Conservation (phyloP, 2,329 filamentous ascomycete genomes). For the Diaporthe velutina region DNA sequence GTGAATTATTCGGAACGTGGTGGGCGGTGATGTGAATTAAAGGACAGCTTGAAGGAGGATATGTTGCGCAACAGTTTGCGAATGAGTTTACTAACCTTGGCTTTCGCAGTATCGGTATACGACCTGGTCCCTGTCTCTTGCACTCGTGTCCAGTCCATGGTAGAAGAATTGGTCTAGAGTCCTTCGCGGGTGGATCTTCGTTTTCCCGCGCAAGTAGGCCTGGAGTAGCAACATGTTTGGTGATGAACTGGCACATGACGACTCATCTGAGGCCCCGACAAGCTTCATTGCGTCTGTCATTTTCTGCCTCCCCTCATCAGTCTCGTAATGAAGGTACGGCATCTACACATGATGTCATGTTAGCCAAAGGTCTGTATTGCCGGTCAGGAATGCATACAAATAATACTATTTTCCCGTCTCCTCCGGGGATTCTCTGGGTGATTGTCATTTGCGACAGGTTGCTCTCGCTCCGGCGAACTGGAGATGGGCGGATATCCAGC, state of each 20-base stretch:
- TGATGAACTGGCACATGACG: slow-evolving; percentile 44
- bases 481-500: slow-evolving; percentile 37
- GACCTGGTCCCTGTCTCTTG: slow-evolving; percentile 73
- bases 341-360: slow-evolving; percentile 57
- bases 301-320: slow-evolving; percentile 63
- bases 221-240: slow-evolving; percentile 61
- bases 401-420: slow-evolving; percentile 49
- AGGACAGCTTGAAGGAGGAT: neutral
- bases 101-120: slow-evolving; percentile 68
- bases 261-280: slow-evolving; percentile 47
- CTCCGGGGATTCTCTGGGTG: slow-evolving; percentile 39
- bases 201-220: slow-evolving; percentile 58
- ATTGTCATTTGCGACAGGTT: slow-evolving; percentile 42
- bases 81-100: slow-evolving; percentile 41
- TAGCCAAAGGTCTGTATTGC: neutral
- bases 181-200: slow-evolving; percentile 69
- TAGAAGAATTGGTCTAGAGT: slow-evolving; percentile 77
- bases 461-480: slow-evolving; percentile 40
- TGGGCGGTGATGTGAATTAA: neutral
- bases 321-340: slow-evolving; percentile 77
- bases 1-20: neutral
- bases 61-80: neutral
- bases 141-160: slow-evolving; percentile 71
- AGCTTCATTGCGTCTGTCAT: slow-evolving; percentile 67
- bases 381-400: slow-evolving; percentile 20